phyloP scores from a whole-genome alignment of 2,329 filamentous ascomycete genomes.

The Penicillium nordicum region DNA sequence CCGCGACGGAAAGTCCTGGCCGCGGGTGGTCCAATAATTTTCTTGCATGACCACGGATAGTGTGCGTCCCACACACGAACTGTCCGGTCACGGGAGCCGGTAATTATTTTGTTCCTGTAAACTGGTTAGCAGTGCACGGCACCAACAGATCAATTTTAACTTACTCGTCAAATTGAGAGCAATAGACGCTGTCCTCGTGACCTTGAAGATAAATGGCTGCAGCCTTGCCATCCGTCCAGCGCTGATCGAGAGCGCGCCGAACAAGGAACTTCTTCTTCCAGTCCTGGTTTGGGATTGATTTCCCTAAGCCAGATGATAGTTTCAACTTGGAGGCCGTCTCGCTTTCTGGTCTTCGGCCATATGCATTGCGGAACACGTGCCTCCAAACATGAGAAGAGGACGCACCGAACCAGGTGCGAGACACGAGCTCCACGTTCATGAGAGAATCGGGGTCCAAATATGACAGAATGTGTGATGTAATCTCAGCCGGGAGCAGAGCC shows the following conservation, averaged over 20 bases:
- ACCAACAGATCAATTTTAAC: slow-evolving; percentile 30
- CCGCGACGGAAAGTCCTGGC: slow-evolving; percentile 29
- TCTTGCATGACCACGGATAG: slow-evolving; percentile 71
- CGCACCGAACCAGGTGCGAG: slow-evolving; percentile 56
- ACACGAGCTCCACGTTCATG: slow-evolving; percentile 54
- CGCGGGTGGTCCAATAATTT: slow-evolving; percentile 78
- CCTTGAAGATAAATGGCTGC: slow-evolving; percentile 86
- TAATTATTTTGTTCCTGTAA: slow-evolving; percentile 83
- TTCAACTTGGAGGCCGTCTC: slow-evolving; percentile 43
- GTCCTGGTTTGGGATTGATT: slow-evolving; percentile 60
- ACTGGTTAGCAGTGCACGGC: slow-evolving; percentile 33
- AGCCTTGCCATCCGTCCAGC: slow-evolving; percentile 77
- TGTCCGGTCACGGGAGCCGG: slow-evolving; percentile 90
- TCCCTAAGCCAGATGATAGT: slow-evolving; percentile 54
- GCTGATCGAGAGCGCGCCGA: slow-evolving; percentile 68
- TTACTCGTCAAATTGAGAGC: slow-evolving; percentile 94
- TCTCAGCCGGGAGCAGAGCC: slow-evolving; percentile 55
- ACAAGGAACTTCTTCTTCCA: slow-evolving; percentile 85
- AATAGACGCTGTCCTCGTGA: slow-evolving; percentile 95
- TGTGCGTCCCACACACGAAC: slow-evolving; percentile 95
- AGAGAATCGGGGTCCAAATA: slow-evolving; percentile 59
- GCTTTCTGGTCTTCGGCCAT: slow-evolving; percentile 44
- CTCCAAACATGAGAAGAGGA: slow-evolving; percentile 60
- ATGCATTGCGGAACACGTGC: slow-evolving; percentile 57
- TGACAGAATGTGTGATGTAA: slow-evolving; percentile 57